A percentile compares a stretch with the other conserved stretches of the same genome.
phyloP scores from a whole-genome alignment of 176 grass and related monocot species.

The Musa troglodytarum region DNA sequence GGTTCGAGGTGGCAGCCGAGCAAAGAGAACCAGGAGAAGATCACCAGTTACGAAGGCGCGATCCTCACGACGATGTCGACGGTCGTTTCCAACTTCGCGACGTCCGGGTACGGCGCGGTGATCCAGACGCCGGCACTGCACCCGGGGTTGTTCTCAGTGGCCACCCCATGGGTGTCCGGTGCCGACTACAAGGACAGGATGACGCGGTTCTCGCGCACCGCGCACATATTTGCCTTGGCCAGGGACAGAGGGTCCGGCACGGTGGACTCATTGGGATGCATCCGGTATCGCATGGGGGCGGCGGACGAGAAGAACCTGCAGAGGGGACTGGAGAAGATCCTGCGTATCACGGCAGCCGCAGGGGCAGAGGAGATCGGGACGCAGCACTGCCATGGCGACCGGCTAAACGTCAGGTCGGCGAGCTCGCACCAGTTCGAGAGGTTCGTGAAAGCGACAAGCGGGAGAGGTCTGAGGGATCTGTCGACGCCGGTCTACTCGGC shows the following conservation, averaged over 20 bases:
- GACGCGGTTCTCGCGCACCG: conserved; percentile 18
- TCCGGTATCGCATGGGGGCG: not conserved
- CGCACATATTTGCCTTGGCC: conserved; percentile 13
- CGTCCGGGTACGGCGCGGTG: not conserved
- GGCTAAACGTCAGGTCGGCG: not conserved
- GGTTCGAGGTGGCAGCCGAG: not conserved
- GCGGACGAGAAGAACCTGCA: conserved; percentile 13
- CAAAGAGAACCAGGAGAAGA: not conserved
- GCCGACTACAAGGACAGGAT: conserved; percentile 14
- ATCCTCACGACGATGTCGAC: conserved; percentile 13
- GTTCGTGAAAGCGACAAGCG: not conserved
- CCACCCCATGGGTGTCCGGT: conserved; percentile 13
- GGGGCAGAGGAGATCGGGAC: conserved; percentile 24
- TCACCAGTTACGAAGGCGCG: conserved; percentile 12
- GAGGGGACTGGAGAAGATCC: not conserved
- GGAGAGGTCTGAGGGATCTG: not conserved
- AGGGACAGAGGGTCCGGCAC: conserved; percentile 14
- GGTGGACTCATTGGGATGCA: not conserved
- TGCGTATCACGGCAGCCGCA: conserved; percentile 12
- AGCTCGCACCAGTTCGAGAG: no score
- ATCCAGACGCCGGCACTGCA: conserved; percentile 25
- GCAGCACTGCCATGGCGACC: conserved; percentile 8
- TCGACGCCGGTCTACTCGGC: conserved; percentile 5
- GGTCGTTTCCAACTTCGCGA: no score
- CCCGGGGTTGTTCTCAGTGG: conserved; percentile 21